phyloP scores from a whole-genome alignment of 495 filamentous ascomycete genomes.

The Trichoderma erinaceum region DNA sequence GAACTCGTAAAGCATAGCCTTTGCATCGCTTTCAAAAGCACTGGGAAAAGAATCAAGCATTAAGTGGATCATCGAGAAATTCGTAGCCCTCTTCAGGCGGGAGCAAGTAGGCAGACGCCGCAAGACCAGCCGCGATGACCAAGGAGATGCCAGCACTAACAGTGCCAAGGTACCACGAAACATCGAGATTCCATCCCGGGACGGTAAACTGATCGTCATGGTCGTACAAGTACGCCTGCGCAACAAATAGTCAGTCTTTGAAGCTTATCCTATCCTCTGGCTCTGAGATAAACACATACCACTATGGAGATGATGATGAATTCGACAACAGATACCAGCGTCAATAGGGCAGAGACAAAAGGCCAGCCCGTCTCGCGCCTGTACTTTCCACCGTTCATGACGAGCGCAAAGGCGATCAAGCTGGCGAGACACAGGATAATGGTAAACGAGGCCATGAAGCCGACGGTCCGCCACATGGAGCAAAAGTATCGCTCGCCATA shows the following conservation, averaged over 20 bases:
- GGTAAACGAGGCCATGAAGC: conserved; percentile 79
- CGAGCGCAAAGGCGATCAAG: conserved; percentile 65
- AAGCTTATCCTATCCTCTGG: not conserved
- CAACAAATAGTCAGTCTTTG: conserved; percentile 13
- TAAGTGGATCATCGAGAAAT: conserved; percentile 37
- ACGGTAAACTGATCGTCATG: conserved; percentile 79
- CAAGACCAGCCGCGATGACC: conserved; percentile 54
- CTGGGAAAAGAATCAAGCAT: conserved; percentile 20
- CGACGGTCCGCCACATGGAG: conserved; percentile 81
- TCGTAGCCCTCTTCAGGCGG: conserved; percentile 85
- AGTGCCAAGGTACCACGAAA: conserved; percentile 70
- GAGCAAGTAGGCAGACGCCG: conserved; percentile 57
- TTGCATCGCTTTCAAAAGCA: not conserved
- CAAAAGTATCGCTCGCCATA: conserved; percentile 77
- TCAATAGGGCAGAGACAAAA: conserved; percentile 57
- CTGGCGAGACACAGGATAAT: conserved; percentile 69
- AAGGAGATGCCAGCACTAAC: conserved; percentile 63
- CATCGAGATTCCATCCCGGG: conserved; percentile 72
- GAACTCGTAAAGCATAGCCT: not conserved
- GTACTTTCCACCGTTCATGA: conserved; percentile 69
- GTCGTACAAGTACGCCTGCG: conserved; percentile 74
- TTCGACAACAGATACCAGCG: conserved; percentile 55
- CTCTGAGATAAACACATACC: conserved; percentile 47
- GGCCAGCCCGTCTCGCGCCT: conserved; percentile 75
- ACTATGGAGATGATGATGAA: conserved; percentile 68